A percentile compares a stretch with the other conserved stretches of the same genome.
These are phyloP conservation scores for Floccularia luteovirens DNA, from an alignment of 768 basidiomycete species.

Conservation along the genomic window DNA sequence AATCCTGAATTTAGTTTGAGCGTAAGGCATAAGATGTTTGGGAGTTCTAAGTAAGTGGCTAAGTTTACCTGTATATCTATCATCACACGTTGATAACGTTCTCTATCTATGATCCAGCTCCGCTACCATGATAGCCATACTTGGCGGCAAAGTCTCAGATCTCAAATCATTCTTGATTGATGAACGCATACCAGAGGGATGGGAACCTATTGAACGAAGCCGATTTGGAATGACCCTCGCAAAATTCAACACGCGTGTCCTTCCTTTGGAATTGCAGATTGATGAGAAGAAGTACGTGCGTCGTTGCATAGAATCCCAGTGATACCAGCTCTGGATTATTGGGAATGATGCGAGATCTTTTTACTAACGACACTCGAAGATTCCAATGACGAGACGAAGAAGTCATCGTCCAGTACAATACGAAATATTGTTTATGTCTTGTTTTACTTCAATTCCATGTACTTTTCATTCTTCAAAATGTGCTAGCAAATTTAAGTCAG, in stretches of 20 bases:
- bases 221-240: slow-evolving; percentile 53
- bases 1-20: slow-evolving; percentile 53
- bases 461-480: too few species aligned
- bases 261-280: slow-evolving; percentile 31
- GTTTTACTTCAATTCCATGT: too few species aligned
- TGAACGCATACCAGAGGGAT: slow-evolving; percentile 63
- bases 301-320: too few species aligned
- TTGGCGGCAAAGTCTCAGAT: slow-evolving; percentile 56
- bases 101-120: slow-evolving; percentile 30
- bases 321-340: too few species aligned
- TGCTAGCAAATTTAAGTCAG: too few species aligned
- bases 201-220: slow-evolving; percentile 55
- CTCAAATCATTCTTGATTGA: slow-evolving; percentile 51
- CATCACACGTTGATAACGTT: slow-evolving; percentile 1
- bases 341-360: too few species aligned
- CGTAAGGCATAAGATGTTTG: slow-evolving; percentile 51
- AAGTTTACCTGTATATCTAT: neutral
- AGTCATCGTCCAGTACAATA: too few species aligned
- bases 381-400: too few species aligned
- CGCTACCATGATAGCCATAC: slow-evolving; percentile 55
- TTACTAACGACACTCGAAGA: too few species aligned
- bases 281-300: slow-evolving; percentile 26
- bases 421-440: too few species aligned
- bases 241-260: slow-evolving; percentile 41
- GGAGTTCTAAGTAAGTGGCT: slow-evolving; percentile 53